These are phyloP conservation scores for Phaeosphaeria sp. DNA, from an alignment of 2,329 filamentous ascomycete species.

Conservation along the genomic window DNA sequence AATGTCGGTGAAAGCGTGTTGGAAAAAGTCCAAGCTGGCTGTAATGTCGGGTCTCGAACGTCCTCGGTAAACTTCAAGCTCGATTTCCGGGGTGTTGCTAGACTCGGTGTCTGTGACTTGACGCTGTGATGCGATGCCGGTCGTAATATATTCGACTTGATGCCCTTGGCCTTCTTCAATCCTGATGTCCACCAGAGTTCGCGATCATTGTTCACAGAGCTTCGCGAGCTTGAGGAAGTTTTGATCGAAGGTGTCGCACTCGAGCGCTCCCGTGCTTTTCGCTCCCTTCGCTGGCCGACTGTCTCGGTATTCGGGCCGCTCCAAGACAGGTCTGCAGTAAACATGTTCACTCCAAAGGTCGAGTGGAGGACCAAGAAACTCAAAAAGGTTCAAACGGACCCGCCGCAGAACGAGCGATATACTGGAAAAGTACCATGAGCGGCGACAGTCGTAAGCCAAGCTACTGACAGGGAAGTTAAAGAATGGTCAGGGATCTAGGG, in stretches of 20 bases:
- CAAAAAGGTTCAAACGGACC: conserved; percentile 21
- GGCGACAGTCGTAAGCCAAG: conserved; percentile 23
- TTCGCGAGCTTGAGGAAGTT: conserved; percentile 34
- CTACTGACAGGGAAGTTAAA: conserved; percentile 25
- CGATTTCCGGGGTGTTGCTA: neutral
- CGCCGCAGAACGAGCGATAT: conserved; percentile 20
- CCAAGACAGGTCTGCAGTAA: conserved; percentile 50
- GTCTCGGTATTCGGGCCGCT: conserved; percentile 41
- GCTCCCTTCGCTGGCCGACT: conserved; percentile 47
- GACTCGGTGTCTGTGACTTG: conserved; percentile 14
- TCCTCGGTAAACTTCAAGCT: conserved; percentile 13
- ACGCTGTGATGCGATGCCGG: conserved; percentile 27
- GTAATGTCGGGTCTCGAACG: conserved; percentile 34
- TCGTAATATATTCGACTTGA: conserved; percentile 28
- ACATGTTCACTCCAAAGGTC: conserved; percentile 37
- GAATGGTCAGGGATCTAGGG: conserved; percentile 29
- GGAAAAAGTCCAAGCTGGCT: conserved; percentile 41
- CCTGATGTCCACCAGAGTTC: conserved; percentile 44
- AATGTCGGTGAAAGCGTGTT: conserved; percentile 37
- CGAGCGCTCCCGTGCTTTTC: conserved; percentile 39
- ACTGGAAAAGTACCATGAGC: conserved; percentile 15
- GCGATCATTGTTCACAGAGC: conserved; percentile 32
- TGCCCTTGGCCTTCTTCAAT: conserved; percentile 40
- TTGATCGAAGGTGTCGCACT: conserved; percentile 32
- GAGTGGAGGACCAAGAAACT: conserved; percentile 17